Conservation (phyloP, 2,329 filamentous ascomycete species). For the Fusarium succisae region DNA sequence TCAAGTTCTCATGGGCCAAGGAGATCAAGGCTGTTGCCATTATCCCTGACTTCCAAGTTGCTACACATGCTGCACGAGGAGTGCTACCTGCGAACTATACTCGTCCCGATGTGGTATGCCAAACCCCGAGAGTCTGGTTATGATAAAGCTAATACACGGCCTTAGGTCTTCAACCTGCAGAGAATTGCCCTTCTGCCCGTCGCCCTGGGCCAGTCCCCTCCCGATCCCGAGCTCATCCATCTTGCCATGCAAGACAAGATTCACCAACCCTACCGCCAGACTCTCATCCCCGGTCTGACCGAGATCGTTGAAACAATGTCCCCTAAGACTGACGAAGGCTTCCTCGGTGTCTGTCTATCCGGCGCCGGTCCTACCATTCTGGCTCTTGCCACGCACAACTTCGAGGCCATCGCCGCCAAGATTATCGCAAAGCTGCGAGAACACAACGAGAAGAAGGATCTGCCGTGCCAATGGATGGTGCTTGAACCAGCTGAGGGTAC, state of each 20-base stretch:
- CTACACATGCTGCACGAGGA: conserved; percentile 89
- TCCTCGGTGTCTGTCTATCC: conserved; percentile 93
- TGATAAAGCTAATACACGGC: conserved; percentile 22
- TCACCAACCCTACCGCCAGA: conserved; percentile 94
- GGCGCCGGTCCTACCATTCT: conserved; percentile 96
- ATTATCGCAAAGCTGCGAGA: conserved; percentile 79
- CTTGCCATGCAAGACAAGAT: conserved; percentile 99
- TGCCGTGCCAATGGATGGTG: conserved; percentile 86
- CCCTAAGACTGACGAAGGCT: conserved; percentile 83
- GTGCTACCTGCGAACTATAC: conserved; percentile 85
- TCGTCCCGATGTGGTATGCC: conserved; percentile 79
- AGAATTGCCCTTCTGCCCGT: conserved; percentile 90
- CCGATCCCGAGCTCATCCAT: conserved; percentile 93
- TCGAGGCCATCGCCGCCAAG: conserved; percentile 82
- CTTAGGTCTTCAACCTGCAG: conserved; percentile 89
- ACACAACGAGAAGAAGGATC: conserved; percentile 65
- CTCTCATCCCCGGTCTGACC: conserved; percentile 88
- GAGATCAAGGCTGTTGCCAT: conserved; percentile 98
- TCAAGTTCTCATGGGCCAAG: conserved; percentile 91
- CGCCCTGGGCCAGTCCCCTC: conserved; percentile 87
- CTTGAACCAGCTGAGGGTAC: conserved; percentile 86
- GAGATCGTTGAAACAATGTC: conserved; percentile 93
- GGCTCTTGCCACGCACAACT: conserved; percentile 89
- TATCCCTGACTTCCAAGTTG: conserved; percentile 94
- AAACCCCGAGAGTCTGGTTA: neutral